Base-by-base conservation (phyloP, 345 rosid genomes). In the Salix brachista region DNA sequence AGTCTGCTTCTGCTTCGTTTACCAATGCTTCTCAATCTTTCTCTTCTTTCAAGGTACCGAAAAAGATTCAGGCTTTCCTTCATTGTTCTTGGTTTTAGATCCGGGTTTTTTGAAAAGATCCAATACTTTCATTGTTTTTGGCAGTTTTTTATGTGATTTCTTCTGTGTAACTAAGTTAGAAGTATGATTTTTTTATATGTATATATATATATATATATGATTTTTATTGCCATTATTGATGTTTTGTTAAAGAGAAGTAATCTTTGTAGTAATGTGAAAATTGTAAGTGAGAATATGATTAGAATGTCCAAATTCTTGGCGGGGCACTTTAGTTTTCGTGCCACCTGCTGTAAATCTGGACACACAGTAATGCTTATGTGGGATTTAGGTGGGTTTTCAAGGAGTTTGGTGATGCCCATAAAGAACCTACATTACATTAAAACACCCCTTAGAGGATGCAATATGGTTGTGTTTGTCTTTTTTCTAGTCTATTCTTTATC, bases 221-320 rank as follows among this genome's bases (percentile, higher is more conserved):
- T 56, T n/a, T 9, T 8, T 58, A 58, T 3, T n/a, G 6, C 14
- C 14, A 23, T 3, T n/a, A 8, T 56, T 56, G 12, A 8, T 21
- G 21, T n/a, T n/a, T 58, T n/a, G 62, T n/a, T n/a, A n/a, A 58
- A 58, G 23, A 58, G 62, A 58, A n/a, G 62, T 23, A n/a, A 58
- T 23, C 14, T n/a, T 58, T 10, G 62, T 11, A 9, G 12, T 46
- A 32, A 23, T 41, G 48, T 26, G 39, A 62, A 46, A 66, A 6
- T 48, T 18, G 71, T 69, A 6, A 21, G 6, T 18, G 36, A 23
- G 30, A 1, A 25, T 74, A 41, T 74, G 14, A 19, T 69, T 37
- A 4, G 17, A 44, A 16, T 80, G 83, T 83, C 82, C 78, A 67
- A 48, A 82, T 85, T 85, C 85, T 85, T 82, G 76, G 80, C 36